Evolutionary conservation across 768 basidiomycete species (phyloP), one percentile per base, ranked within the genome.

Genomic region (Suillus placidus): DNA sequence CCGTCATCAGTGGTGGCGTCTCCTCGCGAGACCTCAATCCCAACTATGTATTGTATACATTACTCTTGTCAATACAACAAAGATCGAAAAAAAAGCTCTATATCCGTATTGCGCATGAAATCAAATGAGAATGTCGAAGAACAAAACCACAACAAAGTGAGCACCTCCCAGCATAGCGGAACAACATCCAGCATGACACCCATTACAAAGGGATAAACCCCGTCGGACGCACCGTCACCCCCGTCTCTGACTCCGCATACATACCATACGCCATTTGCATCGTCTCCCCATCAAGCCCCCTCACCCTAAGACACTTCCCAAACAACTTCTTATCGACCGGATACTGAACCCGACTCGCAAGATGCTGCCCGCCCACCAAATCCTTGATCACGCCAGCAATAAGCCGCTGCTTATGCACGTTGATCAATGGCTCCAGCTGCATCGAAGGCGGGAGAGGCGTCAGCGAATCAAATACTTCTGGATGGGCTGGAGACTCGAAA

Each of bases 371-470:
- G 12, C 89, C 87, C 9, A 94, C 91, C 63, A 94, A 79, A 8
- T 86, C 84, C 74, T 93, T 93, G 79, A 94, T 91, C 49, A 92
- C 88, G 18, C 84, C 85, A 12, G 93, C 92, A 61, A 93, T 91
- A 69, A 89, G 78, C 42, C 93, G 87, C 73, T 95, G 93, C 77
- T 95, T 94, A 77, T 94, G 92, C 7, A 95, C 89, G 73, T 94
- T 95, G 78, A 95, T 92, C 65, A 95, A 77, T 4, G 93, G 92
- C 71, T 94, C 92, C 35, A 95, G 84, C 67, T 89, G 86, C 82
- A 94, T 92, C n/a, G 85, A 84, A 1, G 86, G 73, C 0, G 93
- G 93, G 5, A 94, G 85, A 9, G 89, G 84, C 4, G 87, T 83
- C 7, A 95, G 83, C 14, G 88, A 82, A 1, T 87, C 82, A 75